Evolutionary conservation across 805 yeast genomes (phyloP), one percentile per base, ranked within the genome.

Genomic region (Schwanniomyces pseudopolymorphus): DNA sequence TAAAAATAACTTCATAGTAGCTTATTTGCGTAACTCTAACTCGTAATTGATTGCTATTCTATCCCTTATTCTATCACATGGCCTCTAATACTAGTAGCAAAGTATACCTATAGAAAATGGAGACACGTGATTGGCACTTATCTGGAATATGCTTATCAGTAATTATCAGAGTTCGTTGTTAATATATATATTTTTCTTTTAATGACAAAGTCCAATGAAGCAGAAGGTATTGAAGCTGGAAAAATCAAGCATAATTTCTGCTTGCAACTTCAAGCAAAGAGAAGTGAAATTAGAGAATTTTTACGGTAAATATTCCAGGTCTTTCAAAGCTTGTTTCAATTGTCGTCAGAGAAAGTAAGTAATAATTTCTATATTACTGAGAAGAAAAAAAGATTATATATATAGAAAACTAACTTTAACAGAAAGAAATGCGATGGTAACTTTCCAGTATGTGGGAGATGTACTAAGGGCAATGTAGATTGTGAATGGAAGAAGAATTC

Each of bases 371-470:
- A 6, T 14, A 28, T 5, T 28, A 28, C 17, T 6, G 5, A 13
- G 5, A 11, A 28, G 5, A 14, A 11, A 5, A 4, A 14, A 14
- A 4, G 5, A 11, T 13, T 6, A 13, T 13, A 8, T 11, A 11
- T 5, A 28, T 4, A 5, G n/a, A 28, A 28, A 13, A 7, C 40
- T 38, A 16, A 38, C 27, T 20, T 8, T 14, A 38, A 21, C 40
- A 38, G 40, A 38, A 50, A 56, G 43, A 56, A 56, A 33, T 61
- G 66, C 40, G 64, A 59, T 38, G 64, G 60, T 46, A 24, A 20
- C 5, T 56, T 50, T 27, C 66, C 66, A 1, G 25, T 28, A 3
- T 61, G 66, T 45, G 46, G 53, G 2, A 48, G 44, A n/a, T 61
- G 66, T 40, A 36, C 17, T 4, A 22, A 26, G 9, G 13, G 56